Conservation (phyloP, 768 basidiomycete genomes). For the Kwoniella dendrophila region DNA sequence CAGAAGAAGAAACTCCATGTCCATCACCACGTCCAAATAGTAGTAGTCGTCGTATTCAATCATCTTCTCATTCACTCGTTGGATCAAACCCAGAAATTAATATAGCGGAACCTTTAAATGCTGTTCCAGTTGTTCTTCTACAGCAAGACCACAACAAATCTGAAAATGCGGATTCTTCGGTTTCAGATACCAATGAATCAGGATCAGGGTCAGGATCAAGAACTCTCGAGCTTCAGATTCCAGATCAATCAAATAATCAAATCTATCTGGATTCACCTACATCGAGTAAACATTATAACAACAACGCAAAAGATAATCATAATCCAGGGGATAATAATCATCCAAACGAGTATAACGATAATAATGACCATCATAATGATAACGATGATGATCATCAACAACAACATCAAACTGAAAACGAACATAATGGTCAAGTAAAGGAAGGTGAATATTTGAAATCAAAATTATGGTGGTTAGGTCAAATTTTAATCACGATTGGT, state of each 20-base stretch:
- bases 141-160: no score
- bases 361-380: not conserved
- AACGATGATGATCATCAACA: not conserved
- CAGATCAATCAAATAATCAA: not conserved
- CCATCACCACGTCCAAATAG: not conserved
- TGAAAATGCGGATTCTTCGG: no score
- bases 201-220: no score
- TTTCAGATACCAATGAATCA: no score
- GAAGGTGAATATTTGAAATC: constrained; percentile 72
- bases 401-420: constrained; percentile 2
- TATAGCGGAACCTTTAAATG: no score
- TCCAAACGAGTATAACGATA: constrained; percentile 2
- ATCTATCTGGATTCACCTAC: not conserved
- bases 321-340: not conserved
- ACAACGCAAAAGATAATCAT: not conserved
- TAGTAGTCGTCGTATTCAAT: not conserved
- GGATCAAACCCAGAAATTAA: no score
- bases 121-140: no score
- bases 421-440: constrained; percentile 31
- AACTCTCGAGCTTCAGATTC: not conserved
- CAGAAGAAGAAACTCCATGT: constrained; percentile 9
- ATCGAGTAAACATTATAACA: not conserved
- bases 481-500: constrained; percentile 84
- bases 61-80: not conserved
- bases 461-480: constrained; percentile 89